phyloP scores from a whole-genome alignment of 768 basidiomycete species.

The Tricholoma sp. region DNA sequence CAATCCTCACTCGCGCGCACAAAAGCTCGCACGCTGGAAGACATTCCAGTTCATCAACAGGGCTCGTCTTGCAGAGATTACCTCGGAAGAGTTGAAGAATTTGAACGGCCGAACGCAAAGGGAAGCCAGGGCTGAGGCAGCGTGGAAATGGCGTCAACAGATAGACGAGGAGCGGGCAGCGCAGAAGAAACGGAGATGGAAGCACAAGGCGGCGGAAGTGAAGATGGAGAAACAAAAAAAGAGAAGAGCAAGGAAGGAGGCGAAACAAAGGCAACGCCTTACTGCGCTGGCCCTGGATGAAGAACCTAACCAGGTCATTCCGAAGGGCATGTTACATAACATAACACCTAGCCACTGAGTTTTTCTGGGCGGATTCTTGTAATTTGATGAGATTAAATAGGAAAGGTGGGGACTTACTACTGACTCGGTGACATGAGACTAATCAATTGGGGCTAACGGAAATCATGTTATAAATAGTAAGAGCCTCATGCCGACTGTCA shows the following conservation, averaged over 20 bases:
- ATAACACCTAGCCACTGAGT: too few relatives aligned
- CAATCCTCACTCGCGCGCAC: constrained; percentile 79
- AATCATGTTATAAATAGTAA: background rate
- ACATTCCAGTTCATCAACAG: constrained; percentile 42
- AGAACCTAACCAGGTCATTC: constrained; percentile 58
- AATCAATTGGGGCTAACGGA: background rate
- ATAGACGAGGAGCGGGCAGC: constrained; percentile 54
- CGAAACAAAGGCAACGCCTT: constrained; percentile 50
- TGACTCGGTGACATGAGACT: too few relatives aligned
- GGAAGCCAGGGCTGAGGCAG: constrained; percentile 69
- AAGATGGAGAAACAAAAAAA: constrained; percentile 52
- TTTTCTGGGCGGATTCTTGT: too few relatives aligned
- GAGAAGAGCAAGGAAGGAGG: constrained; percentile 47
- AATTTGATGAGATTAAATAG: too few relatives aligned
- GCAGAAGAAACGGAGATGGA: constrained; percentile 56
- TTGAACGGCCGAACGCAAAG: constrained; percentile 54
- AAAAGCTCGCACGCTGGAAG: constrained; percentile 77
- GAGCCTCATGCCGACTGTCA: background rate
- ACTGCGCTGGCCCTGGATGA: constrained; percentile 48
- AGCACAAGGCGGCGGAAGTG: constrained; percentile 41
- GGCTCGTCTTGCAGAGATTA: constrained; percentile 46
- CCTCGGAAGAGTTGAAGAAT: constrained; percentile 48
- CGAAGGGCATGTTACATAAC: constrained; percentile 21
- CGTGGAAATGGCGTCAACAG: constrained; percentile 64
- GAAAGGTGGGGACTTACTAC: too few relatives aligned